These are phyloP conservation scores for Lasiosphaeriaceae sp. DNA, from an alignment of 495 filamentous ascomycete species.

Conservation along the genomic window DNA sequence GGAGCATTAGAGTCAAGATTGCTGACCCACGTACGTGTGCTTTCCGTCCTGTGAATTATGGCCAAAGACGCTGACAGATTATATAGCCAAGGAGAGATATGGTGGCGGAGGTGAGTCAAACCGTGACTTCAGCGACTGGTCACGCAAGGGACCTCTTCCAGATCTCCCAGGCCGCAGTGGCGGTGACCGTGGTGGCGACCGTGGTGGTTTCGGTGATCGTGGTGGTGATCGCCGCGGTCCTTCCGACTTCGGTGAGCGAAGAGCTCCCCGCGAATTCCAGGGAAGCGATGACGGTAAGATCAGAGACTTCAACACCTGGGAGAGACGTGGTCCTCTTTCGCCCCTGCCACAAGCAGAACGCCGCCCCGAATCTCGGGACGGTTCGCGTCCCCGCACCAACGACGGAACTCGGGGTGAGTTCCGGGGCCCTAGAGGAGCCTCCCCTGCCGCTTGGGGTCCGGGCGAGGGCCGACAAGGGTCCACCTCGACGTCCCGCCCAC, in stretches of 20 bases:
- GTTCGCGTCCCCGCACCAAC: conserved; percentile 62
- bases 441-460: conserved; percentile 73
- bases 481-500: conserved; percentile 66
- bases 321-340: conserved; percentile 87
- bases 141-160: conserved; percentile 83
- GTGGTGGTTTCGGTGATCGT: conserved; percentile 12
- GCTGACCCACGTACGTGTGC: conserved; percentile 43
- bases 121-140: conserved; percentile 60
- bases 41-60: neutral
- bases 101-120: conserved; percentile 44
- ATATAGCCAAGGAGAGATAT: conserved; percentile 64
- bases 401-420: conserved; percentile 52
- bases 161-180: conserved; percentile 54
- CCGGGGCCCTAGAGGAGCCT: conserved; percentile 59
- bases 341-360: conserved; percentile 57
- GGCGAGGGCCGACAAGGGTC: conserved; percentile 43
- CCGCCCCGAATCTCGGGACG: conserved; percentile 54
- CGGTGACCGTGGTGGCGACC: conserved; percentile 41
- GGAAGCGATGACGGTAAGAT: conserved; percentile 68
- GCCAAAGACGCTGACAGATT: conserved; percentile 23
- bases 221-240: conserved; percentile 44
- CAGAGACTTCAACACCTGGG: conserved; percentile 90
- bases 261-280: conserved; percentile 31
- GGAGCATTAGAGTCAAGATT: conserved; percentile 75
- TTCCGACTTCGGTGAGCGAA: conserved; percentile 39